These are phyloP conservation scores for Candida montana DNA, from an alignment of 805 yeast genomes.

Conservation along the genomic window DNA sequence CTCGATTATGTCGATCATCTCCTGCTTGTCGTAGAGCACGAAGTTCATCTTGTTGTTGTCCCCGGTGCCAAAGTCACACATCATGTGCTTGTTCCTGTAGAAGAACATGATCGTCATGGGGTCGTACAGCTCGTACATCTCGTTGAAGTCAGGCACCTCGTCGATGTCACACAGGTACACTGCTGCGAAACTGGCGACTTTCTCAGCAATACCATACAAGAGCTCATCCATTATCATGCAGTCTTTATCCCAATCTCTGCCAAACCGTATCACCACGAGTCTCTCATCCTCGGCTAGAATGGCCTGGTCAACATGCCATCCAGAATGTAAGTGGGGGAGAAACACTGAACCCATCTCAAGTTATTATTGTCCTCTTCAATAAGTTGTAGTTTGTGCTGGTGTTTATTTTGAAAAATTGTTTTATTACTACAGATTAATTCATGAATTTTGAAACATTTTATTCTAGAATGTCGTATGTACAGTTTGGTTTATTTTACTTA, in stretches of 20 bases:
- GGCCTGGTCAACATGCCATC: constrained; percentile 99
- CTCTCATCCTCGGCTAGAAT: constrained; percentile 89
- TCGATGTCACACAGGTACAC: constrained; percentile 85
- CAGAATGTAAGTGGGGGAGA: constrained; percentile 73
- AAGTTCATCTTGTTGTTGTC: constrained; percentile 93
- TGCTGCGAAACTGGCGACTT: constrained; percentile 81
- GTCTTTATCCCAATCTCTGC: constrained; percentile 67
- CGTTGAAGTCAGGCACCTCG: constrained; percentile 84
- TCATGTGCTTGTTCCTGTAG: constrained; percentile 88
- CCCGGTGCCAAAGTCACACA: constrained; percentile 98
- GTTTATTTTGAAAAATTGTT: background rate
- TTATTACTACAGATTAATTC: background rate
- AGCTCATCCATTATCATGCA: constrained; percentile 91
- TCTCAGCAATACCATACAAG: constrained; percentile 72
- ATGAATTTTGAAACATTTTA: background rate
- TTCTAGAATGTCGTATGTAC: constrained; percentile 1
- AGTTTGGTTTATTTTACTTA: background rate
- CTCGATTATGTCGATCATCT: constrained; percentile 85
- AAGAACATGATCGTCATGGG: constrained; percentile 93
- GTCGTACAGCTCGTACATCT: constrained; percentile 85
- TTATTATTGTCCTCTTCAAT: background rate
- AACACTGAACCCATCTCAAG: constrained; percentile 69
- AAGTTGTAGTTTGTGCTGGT: background rate
- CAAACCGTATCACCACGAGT: constrained; percentile 84
- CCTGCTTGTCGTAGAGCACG: constrained; percentile 72